Evolutionary conservation across 805 yeast genomes (phyloP).

Genomic region (Wickerhamiella australiensis): DNA sequence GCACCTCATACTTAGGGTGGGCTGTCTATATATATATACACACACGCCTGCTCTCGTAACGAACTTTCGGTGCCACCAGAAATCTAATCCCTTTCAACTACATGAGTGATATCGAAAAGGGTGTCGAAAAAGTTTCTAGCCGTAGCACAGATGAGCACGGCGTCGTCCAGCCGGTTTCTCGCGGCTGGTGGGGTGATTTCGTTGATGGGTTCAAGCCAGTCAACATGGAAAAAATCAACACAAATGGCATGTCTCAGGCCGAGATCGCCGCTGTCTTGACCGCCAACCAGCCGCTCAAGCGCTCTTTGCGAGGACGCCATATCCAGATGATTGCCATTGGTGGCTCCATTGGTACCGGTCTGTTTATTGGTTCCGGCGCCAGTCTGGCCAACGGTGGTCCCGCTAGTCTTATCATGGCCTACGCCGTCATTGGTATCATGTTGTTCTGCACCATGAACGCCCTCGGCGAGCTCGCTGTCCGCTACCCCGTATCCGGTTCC

Average conservation of each 20-base stretch:
- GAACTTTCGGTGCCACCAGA: not conserved
- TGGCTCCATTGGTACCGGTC: constrained; percentile 66
- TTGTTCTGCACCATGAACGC: constrained; percentile 46
- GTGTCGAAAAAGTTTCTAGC: constrained; percentile 3
- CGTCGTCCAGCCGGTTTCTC: not conserved
- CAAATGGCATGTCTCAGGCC: constrained; percentile 27
- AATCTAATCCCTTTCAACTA: too few species aligned
- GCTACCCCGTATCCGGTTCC: constrained; percentile 47
- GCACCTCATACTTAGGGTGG: constrained; percentile 1
- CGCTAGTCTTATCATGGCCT: constrained; percentile 38
- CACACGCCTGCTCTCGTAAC: not conserved
- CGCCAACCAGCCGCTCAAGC: constrained; percentile 26
- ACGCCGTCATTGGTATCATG: constrained; percentile 39
- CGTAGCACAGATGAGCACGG: constrained; percentile 1
- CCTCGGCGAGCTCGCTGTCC: constrained; percentile 54
- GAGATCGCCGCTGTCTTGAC: constrained; percentile 17
- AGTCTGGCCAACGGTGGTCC: constrained; percentile 38
- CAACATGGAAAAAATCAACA: constrained; percentile 13
- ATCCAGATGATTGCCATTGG: constrained; percentile 56
- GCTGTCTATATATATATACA: constrained; percentile 1
- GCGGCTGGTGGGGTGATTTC: constrained; percentile 9
- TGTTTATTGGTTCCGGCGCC: constrained; percentile 38
- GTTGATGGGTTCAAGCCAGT: constrained; percentile 21
- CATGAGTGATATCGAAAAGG: constrained; percentile 11
- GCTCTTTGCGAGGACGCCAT: constrained; percentile 29